Percentiles rank a stretch among this genome's conserved stretches.
phyloP scores from a whole-genome alignment of 805 yeast species.

The Saitoella complicata region DNA sequence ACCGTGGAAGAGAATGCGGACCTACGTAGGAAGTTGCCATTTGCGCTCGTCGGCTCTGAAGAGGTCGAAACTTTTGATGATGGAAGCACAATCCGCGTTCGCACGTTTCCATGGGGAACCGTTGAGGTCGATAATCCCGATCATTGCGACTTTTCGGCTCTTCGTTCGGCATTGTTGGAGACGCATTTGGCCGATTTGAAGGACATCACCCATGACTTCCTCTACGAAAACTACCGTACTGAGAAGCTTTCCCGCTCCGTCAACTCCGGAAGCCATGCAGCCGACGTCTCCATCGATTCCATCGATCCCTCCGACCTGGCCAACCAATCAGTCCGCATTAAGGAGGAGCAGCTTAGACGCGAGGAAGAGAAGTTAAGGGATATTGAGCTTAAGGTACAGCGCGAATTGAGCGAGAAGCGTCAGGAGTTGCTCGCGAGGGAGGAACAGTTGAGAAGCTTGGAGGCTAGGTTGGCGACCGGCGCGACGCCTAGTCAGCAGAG shows the following conservation, averaged over 20 bases:
- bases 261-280: constrained; percentile 1
- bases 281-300: constrained; percentile 11
- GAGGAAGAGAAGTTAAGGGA: constrained; percentile 25
- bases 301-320: constrained; percentile 25
- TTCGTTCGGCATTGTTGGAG: constrained; percentile 60
- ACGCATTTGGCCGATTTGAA: constrained; percentile 71
- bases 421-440: constrained; percentile 24
- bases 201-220: constrained; percentile 59
- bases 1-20: constrained; percentile 21
- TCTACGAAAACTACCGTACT: constrained; percentile 68
- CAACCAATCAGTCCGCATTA: constrained; percentile 23
- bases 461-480: constrained; percentile 18
- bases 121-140: constrained; percentile 29
- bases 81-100: constrained; percentile 29
- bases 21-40: constrained; percentile 39
- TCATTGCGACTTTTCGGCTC: constrained; percentile 24
- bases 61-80: constrained; percentile 21
- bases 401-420: constrained; percentile 24
- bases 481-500: constrained; percentile 6
- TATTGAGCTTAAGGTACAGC: constrained; percentile 23
- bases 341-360: constrained; percentile 27
- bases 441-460: constrained; percentile 25
- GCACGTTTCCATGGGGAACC: constrained; percentile 56
- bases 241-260: constrained; percentile 39
- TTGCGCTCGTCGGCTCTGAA: constrained; percentile 43